Base-by-base conservation (phyloP, 1,284 basidiomycete genomes). In the Ustilago nuda region DNA sequence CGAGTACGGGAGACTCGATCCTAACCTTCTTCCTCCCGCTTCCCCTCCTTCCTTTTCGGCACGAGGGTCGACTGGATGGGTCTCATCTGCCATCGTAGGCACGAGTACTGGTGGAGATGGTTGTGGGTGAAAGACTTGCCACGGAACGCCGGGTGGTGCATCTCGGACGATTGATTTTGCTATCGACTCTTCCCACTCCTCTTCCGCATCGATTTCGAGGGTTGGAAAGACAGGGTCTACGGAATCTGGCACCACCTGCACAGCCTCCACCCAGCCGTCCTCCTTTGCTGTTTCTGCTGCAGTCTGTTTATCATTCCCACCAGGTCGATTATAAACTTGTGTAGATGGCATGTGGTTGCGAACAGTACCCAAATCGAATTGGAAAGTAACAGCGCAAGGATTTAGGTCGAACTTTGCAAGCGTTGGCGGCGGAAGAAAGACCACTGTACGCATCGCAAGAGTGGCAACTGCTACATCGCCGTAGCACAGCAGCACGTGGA, bases 1-100 rank as follows among this genome's bases (percentile, higher is more conserved):
- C 71, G 13, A 69, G 9, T 7, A 65, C 58, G 12, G 71, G 71
- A 3, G 55, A 59, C 9, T 32, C 8, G n/a, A 73, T 69, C 13
- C 71, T 54, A 15, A 73, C 71, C 59, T 66, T 50, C 19, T 66
- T 27, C 32, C 30, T 32, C 33, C 15, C 13, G 19, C 23, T 19
- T 27, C 41, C 19, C 43, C 1, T n/a, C 46, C 43, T 32, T 23
- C 43, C 4, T 12, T 33, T 2, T 32, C 9, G 8, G 52, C 27
- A 19, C 12, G 15, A 51, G 23, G 23, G 23, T 27, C 23, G 23
- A 27, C 23, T 27, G 23, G 23, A 27, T 27, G 23, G 23, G 23
- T 27, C 23, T 27, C 23, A 27, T 27, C 23, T 27, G 23, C 3
- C 3, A 27, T 27, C 23, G 23, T 27, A 27, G 3, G 23, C 2